phyloP scores from a whole-genome alignment of 192 early-diverging fungal species.

The Coemansia sp. region DNA sequence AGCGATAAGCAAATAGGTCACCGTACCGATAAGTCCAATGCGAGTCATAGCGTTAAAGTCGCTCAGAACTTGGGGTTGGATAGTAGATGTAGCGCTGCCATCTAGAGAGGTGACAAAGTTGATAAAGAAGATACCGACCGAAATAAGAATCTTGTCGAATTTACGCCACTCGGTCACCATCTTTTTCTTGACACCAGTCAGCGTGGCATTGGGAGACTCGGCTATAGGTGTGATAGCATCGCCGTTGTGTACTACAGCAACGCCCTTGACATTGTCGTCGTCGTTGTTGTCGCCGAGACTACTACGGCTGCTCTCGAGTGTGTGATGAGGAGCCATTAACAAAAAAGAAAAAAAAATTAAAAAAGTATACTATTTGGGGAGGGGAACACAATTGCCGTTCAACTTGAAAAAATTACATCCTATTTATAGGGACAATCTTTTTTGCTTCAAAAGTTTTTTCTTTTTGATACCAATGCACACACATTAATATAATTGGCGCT shows the following conservation, averaged over 20 bases:
- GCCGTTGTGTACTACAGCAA: neutral
- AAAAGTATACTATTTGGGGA: neutral
- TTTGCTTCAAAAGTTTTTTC: too few relatives aligned
- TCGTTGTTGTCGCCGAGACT: neutral
- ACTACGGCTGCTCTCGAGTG: constrained; percentile 6
- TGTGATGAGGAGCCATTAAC: neutral
- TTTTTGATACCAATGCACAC: too few relatives aligned
- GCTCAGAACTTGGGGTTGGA: constrained; percentile 41
- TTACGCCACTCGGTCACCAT: constrained; percentile 37
- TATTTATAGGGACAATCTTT: neutral
- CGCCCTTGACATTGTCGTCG: neutral
- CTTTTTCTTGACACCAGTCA: constrained; percentile 50
- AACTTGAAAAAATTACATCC: neutral
- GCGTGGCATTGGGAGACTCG: constrained; percentile 23
- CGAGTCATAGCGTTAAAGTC: constrained; percentile 41
- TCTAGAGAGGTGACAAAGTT: constrained; percentile 43
- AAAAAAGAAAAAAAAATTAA: neutral
- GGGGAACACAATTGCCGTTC: neutral
- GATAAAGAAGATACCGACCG: constrained; percentile 41
- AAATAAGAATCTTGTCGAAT: constrained; percentile 39
- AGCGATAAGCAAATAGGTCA: constrained; percentile 37
- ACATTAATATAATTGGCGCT: neutral
- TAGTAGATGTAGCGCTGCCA: constrained; percentile 30
- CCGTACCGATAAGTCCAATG: constrained; percentile 24
- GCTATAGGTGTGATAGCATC: neutral